phyloP scores from a whole-genome alignment of 257 asterid genomes.

The Jacaranda copaia region DNA sequence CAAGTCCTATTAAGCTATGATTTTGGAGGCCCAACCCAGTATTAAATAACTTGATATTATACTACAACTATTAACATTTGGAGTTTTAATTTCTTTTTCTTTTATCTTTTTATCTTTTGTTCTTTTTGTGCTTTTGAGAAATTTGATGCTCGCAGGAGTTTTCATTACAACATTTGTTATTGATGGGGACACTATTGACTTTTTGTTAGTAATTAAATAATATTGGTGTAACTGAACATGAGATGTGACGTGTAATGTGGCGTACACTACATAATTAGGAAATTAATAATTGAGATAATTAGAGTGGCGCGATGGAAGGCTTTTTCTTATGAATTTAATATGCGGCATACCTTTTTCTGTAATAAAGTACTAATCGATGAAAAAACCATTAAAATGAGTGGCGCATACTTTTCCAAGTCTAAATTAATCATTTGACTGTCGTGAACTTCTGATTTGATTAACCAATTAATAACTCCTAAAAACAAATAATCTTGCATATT shows the following conservation, averaged over 20 bases:
- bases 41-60: no score
- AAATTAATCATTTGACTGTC: background rate
- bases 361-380: background rate
- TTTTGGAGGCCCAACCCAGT: no score
- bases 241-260: constrained; percentile 38
- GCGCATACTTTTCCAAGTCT: background rate
- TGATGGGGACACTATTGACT: constrained; percentile 26
- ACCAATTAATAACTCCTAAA: background rate
- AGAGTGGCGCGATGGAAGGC: background rate
- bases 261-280: constrained; percentile 6
- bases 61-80: background rate
- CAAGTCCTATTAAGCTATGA: no score
- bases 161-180: background rate
- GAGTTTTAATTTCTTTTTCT: background rate
- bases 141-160: background rate
- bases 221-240: constrained; percentile 25
- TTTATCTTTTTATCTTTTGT: background rate
- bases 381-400: background rate
- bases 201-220: constrained; percentile 8
- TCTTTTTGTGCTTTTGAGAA: constrained; percentile 5
- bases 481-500: background rate
- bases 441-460: background rate
- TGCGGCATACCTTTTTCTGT: constrained; percentile 6
- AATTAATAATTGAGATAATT: background rate
- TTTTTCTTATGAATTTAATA: background rate